Evolutionary conservation across 805 yeast genomes (phyloP).

Genomic region (Brettanomyces naardenensis): DNA sequence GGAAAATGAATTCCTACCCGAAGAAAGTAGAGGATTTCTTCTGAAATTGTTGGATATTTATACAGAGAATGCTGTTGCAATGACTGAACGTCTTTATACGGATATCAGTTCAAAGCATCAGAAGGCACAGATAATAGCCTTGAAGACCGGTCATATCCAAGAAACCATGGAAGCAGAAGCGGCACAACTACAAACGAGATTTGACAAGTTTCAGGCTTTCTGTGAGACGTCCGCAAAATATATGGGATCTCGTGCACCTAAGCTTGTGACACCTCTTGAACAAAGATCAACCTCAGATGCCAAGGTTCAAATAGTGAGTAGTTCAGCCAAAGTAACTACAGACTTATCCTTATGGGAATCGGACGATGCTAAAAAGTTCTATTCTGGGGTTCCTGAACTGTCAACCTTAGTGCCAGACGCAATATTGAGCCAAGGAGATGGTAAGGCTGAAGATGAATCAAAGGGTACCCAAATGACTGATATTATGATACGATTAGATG

Average conservation of each 20-base stretch:
- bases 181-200: conserved; percentile 22
- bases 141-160: conserved; percentile 56
- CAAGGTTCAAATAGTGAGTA: not conserved
- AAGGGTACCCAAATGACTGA: conserved; percentile 12
- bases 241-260: conserved; percentile 32
- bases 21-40: conserved; percentile 22
- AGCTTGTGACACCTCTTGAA: conserved; percentile 21
- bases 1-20: conserved; percentile 22
- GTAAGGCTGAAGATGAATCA: conserved; percentile 7
- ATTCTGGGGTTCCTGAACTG: conserved; percentile 44
- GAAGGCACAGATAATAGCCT: conserved; percentile 45
- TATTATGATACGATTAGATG: conserved; percentile 15
- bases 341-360: conserved; percentile 47
- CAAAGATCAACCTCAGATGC: conserved; percentile 16
- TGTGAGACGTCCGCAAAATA: conserved; percentile 36
- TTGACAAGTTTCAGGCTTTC: conserved; percentile 36
- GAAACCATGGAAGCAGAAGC: conserved; percentile 23
- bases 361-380: conserved; percentile 57
- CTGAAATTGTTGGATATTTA: conserved; percentile 34
- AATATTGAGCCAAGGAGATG: conserved; percentile 9
- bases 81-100: conserved; percentile 29
- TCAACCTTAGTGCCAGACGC: conserved; percentile 26
- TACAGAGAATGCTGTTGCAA: conserved; percentile 32
- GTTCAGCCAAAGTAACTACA: conserved; percentile 4
- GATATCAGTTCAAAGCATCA: conserved; percentile 28